These are phyloP conservation scores for Periconia macrospinosa DNA, from an alignment of 2,329 filamentous ascomycete genomes.

Conservation along the genomic window DNA sequence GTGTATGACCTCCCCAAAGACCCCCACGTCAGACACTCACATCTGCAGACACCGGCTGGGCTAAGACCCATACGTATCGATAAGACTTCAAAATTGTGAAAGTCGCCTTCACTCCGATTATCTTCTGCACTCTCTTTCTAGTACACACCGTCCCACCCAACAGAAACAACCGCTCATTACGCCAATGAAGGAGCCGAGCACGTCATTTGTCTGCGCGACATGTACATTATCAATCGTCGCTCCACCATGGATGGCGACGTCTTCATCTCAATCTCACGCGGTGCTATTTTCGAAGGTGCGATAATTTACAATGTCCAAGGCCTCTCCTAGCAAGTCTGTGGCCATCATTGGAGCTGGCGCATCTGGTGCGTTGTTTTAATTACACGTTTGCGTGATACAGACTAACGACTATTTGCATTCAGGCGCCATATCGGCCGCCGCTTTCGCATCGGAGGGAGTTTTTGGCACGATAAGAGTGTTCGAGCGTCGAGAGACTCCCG, in stretches of 20 bases:
- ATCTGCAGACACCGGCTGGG: no score
- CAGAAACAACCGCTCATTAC: conserved; percentile 1
- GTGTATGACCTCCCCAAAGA: not conserved
- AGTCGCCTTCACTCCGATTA: conserved; percentile 38
- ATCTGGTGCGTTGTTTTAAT: conserved; percentile 16
- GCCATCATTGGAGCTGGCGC: conserved; percentile 37
- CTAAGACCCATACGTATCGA: no score
- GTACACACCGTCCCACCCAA: not conserved
- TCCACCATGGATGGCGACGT: not conserved
- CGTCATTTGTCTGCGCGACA: conserved; percentile 7
- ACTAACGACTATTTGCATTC: not conserved
- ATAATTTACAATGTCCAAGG: not conserved
- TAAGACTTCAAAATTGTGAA: not conserved
- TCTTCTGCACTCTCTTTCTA: not conserved
- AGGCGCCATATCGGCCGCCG: conserved; percentile 40
- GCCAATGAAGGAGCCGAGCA: conserved; percentile 10
- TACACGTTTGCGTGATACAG: conserved; percentile 5
- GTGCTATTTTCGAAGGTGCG: not conserved
- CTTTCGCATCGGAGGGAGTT: conserved; percentile 36
- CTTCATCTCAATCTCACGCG: no score
- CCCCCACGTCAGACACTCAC: not conserved
- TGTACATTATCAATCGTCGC: conserved; percentile 1
- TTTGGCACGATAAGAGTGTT: conserved; percentile 40
- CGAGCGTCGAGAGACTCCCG: conserved; percentile 36
- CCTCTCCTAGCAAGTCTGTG: conserved; percentile 12